Evolutionary conservation across 106 monocot genomes (phyloP).

Genomic region (Dendrobium nobile): DNA sequence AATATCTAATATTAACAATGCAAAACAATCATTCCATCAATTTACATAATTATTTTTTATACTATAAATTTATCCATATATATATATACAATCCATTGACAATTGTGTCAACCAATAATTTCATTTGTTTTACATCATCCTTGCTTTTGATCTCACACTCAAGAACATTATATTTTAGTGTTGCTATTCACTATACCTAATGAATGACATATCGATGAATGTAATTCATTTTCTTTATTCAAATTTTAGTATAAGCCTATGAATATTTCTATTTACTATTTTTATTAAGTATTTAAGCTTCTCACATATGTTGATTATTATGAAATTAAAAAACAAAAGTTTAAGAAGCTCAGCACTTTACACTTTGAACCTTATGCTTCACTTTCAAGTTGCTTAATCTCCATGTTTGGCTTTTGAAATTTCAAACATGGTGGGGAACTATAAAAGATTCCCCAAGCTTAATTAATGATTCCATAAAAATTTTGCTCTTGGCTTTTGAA

Average conservation of each 20-base stretch:
- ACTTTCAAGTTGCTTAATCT: not conserved
- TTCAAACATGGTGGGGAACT: not conserved
- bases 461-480: not conserved
- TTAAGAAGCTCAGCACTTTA: not conserved
- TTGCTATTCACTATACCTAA: not conserved
- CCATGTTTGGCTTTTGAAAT: not conserved
- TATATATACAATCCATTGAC: not conserved
- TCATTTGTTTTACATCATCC: not conserved
- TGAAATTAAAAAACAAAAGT: not conserved
- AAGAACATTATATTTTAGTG: not conserved
- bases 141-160: not conserved
- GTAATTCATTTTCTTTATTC: not conserved
- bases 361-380: not conserved
- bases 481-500: not conserved
- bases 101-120: not conserved
- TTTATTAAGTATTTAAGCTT: not conserved
- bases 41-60: not conserved
- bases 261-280: not conserved
- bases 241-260: not conserved
- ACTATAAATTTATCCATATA: not conserved
- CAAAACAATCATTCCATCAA: not conserved
- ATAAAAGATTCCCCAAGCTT: not conserved
- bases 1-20: not conserved
- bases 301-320: not conserved
- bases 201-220: not conserved